Conservation (phyloP, 177 flowering plant species). For the Telopea speciosissima region DNA sequence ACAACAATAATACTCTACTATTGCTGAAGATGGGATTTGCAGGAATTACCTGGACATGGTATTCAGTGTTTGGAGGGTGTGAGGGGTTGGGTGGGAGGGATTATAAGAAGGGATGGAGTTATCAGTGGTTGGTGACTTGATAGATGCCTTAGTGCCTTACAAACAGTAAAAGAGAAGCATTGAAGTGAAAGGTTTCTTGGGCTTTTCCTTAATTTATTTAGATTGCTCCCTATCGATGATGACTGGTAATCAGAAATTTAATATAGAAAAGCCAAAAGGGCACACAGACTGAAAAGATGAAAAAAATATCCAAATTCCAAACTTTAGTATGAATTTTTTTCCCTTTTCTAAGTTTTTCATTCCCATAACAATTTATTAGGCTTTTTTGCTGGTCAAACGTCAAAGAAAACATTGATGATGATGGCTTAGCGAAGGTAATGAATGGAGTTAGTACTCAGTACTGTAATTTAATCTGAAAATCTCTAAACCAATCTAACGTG, state of each 20-base stretch:
- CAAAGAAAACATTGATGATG: too few relatives aligned
- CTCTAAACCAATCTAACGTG: too few relatives aligned
- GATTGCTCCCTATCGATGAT: constrained; percentile 22
- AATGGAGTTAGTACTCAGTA: too few relatives aligned
- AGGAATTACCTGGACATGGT: constrained; percentile 23
- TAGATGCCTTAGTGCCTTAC: constrained; percentile 34
- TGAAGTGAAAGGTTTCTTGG: constrained; percentile 19
- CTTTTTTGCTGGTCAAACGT: too few relatives aligned
- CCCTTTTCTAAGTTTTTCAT: too few relatives aligned
- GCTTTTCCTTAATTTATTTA: constrained; percentile 17
- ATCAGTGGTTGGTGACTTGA: constrained; percentile 49
- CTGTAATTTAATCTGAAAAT: too few relatives aligned
- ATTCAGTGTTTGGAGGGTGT: constrained; percentile 13
- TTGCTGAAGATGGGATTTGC: constrained; percentile 3
- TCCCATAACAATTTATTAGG: too few relatives aligned
- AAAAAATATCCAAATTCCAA: too few relatives aligned
- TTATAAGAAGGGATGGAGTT: constrained; percentile 40
- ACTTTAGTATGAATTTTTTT: too few relatives aligned
- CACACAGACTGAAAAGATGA: background rate
- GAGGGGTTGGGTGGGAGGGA: constrained; percentile 11
- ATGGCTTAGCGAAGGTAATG: too few relatives aligned
- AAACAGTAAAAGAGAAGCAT: constrained; percentile 45
- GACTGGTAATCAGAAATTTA: constrained; percentile 33
- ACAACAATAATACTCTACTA: constrained; percentile 4
- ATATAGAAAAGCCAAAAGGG: background rate